These are phyloP conservation scores for Capsaspora owczarzaki DNA, from an alignment of 78 protist species.

Conservation along the genomic window DNA sequence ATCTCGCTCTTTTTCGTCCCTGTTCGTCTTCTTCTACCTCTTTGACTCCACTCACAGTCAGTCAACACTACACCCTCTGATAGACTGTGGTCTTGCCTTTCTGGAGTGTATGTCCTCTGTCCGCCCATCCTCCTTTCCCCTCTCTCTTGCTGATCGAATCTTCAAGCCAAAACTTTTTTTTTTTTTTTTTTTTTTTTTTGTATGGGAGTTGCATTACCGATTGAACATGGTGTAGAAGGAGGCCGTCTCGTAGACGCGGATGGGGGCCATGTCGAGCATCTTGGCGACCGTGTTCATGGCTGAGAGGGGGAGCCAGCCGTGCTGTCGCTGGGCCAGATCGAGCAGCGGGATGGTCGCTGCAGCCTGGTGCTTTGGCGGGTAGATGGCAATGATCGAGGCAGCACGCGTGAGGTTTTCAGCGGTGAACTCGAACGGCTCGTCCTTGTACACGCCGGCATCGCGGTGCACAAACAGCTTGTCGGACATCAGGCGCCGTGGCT, in stretches of 20 bases:
- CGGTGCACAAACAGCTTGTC: slow-evolving; percentile 2
- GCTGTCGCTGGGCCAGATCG: slow-evolving; percentile 89
- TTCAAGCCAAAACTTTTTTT: no score
- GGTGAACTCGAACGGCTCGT: neutral
- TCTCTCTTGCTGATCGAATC: no score
- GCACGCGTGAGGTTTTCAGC: neutral
- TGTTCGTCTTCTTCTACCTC: no score
- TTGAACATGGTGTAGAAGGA: slow-evolving; percentile 96
- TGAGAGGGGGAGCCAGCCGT: slow-evolving; percentile 89
- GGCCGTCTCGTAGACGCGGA: slow-evolving; percentile 89
- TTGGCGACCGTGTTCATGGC: slow-evolving; percentile 91
- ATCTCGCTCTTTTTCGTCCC: no score
- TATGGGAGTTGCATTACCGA: no score
- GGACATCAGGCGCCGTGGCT: no score
- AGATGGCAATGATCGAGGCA: slow-evolving; percentile 38
- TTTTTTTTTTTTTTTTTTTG: no score
- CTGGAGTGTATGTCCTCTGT: no score
- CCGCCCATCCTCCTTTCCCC: no score
- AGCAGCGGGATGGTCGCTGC: slow-evolving; percentile 79
- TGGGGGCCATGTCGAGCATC: slow-evolving; percentile 75
- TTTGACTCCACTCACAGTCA: no score
- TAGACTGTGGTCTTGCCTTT: no score
- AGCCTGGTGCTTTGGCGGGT: slow-evolving; percentile 63
- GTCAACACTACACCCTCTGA: no score
- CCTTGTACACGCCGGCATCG: neutral